A percentile compares a stretch with the other conserved stretches of the same genome.
Evolutionary conservation across 305 asterid genomes (phyloP).

Genomic region (Stenogyne calaminthoides): DNA sequence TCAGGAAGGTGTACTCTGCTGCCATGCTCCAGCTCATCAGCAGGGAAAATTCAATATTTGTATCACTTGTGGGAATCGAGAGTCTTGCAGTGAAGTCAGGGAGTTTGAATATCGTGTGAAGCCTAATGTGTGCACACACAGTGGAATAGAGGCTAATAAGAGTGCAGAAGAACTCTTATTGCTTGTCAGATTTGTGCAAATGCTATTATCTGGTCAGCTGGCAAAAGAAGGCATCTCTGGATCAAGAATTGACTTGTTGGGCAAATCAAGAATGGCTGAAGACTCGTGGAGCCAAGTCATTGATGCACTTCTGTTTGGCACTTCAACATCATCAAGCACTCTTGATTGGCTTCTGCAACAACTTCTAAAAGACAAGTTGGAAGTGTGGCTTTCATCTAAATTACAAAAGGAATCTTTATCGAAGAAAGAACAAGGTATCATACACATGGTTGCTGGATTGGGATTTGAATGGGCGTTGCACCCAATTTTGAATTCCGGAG

Average conservation of each 20-base stretch:
- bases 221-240: slow-evolving; percentile 47
- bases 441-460: slow-evolving; percentile 88
- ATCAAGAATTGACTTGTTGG: slow-evolving; percentile 47
- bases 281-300: slow-evolving; percentile 74
- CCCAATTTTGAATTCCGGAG: slow-evolving; percentile 80
- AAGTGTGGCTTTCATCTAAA: slow-evolving; percentile 75
- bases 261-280: slow-evolving; percentile 52
- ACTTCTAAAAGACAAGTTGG: slow-evolving; percentile 82
- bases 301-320: slow-evolving; percentile 67
- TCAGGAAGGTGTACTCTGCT: slow-evolving; percentile 89
- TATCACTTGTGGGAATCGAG: slow-evolving; percentile 76
- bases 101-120: slow-evolving; percentile 77
- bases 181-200: slow-evolving; percentile 77
- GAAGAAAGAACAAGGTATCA: slow-evolving; percentile 89
- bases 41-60: slow-evolving; percentile 82
- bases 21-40: slow-evolving; percentile 77
- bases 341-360: slow-evolving; percentile 86
- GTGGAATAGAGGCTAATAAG: slow-evolving; percentile 49
- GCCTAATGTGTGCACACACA: slow-evolving; percentile 42
- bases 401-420: slow-evolving; percentile 52
- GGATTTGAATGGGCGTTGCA: slow-evolving; percentile 98
- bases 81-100: slow-evolving; percentile 91
- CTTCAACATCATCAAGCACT: slow-evolving; percentile 54
- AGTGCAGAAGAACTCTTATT: slow-evolving; percentile 73
- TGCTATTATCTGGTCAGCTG: slow-evolving; percentile 61